These are phyloP conservation scores for Geotrichum macrosporum DNA, from an alignment of 1,139 yeast genomes.

Conservation along the genomic window DNA sequence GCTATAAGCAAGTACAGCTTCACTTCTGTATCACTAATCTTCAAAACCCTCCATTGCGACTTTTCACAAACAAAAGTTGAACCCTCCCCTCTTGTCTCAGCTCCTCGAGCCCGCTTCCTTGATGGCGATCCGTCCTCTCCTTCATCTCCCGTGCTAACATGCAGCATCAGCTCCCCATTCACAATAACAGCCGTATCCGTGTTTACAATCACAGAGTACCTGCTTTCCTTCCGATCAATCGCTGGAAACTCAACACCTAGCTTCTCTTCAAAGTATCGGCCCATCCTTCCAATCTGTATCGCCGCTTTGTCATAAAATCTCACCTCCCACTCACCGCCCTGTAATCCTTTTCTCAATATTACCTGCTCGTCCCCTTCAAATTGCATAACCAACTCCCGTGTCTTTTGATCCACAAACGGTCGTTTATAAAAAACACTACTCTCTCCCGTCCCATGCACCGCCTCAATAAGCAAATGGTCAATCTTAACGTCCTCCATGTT, in stretches of 20 bases:
- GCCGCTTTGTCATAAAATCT: constrained; percentile 12
- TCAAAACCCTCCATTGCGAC: constrained; percentile 18
- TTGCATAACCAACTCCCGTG: constrained; percentile 55
- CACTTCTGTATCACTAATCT: neutral
- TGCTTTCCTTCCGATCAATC: too few species aligned
- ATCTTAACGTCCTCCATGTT: constrained; percentile 45
- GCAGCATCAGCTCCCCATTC: too few species aligned
- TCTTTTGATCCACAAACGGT: constrained; percentile 52
- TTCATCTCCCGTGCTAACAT: too few species aligned
- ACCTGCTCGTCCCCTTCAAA: constrained; percentile 36
- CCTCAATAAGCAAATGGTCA: constrained; percentile 3
- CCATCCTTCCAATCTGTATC: neutral
- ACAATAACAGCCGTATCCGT: too few species aligned
- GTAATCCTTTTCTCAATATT: constrained; percentile 1
- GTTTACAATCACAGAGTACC: too few species aligned
- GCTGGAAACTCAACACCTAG: neutral
- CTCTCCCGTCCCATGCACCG: neutral
- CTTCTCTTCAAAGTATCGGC: neutral
- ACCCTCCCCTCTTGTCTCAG: too few species aligned
- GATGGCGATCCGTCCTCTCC: too few species aligned
- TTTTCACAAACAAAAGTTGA: constrained; percentile 12
- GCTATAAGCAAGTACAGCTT: constrained; percentile 18
- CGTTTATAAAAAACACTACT: constrained; percentile 45
- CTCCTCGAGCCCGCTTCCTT: too few species aligned
- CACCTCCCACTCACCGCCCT: constrained; percentile 6